A percentile compares a stretch with the other conserved stretches of the same genome.
Evolutionary conservation across 768 basidiomycete genomes (phyloP).

Genomic region (Phlegmacium glaucopus): DNA sequence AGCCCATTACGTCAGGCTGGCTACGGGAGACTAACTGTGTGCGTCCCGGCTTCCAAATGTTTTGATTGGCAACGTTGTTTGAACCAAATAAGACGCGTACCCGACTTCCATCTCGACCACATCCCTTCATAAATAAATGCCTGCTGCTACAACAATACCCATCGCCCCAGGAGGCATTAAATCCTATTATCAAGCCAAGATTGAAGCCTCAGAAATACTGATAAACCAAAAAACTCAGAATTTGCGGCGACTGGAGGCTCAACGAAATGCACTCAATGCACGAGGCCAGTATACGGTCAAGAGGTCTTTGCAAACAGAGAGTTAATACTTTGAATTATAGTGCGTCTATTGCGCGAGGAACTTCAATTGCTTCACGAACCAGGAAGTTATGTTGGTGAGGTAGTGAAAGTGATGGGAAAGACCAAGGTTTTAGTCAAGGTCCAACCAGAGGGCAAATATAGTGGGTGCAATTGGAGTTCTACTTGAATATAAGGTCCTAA

Average conservation of each 20-base stretch:
- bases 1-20: too few species aligned
- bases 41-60: too few species aligned
- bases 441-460: conserved; percentile 98
- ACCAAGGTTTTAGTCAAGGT: conserved; percentile 98
- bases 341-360: conserved; percentile 88
- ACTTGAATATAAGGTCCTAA: neutral
- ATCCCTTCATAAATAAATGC: conserved; percentile 14
- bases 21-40: too few species aligned
- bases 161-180: conserved; percentile 67
- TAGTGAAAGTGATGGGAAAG: conserved; percentile 99
- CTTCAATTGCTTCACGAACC: conserved; percentile 92
- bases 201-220: conserved; percentile 86
- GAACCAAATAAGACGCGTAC: conserved; percentile 13
- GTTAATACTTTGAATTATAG: conserved; percentile 34
- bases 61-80: too few species aligned
- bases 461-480: conserved; percentile 45
- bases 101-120: neutral
- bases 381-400: conserved; percentile 95
- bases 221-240: conserved; percentile 98
- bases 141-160: conserved; percentile 29
- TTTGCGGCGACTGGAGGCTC: conserved; percentile 90
- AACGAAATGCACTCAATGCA: conserved; percentile 95
- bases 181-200: conserved; percentile 94
- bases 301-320: neutral
- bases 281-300: conserved; percentile 53